Base-by-base conservation (phyloP, 2,329 filamentous ascomycete genomes). In the Alternaria burnsii region DNA sequence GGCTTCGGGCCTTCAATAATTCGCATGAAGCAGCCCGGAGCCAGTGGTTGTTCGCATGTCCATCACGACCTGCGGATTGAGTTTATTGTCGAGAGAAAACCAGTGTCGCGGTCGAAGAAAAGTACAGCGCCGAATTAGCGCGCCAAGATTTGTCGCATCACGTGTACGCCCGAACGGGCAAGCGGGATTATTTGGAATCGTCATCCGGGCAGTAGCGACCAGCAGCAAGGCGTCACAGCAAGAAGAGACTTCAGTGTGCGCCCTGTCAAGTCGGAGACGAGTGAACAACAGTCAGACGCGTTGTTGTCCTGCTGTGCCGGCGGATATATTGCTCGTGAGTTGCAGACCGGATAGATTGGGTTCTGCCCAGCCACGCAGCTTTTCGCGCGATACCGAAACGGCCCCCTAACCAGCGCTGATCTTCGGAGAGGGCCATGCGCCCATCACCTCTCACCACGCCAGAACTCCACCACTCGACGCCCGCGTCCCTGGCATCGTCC, bases 371-470 rank as follows among this genome's bases (percentile, higher is more conserved):
- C 63, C 67, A 68, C 63, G 59, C 60, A 63, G 59, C 59, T 63
- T 67, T 66, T 66, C 60, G 66, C 63, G 63, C 66, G 55, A 64
- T 66, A 67, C 62, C 61, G 66, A 67, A 65, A 66, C 63, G 58
- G 60, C 66, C 62, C 64, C 67, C 63, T 64, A 67, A 65, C 61
- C 52, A 57, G 56, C 58, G 62, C 61, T 59, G 66, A 70, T 70
- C 68, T 60, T 62, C 65, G 59, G 58, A 57, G 60, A 64, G 65
- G 46, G 65, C 60, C 61, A 65, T 65, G 63, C 66, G 61, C 65
- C 67, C 69, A 70, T 71, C 68, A 62, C 64, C 65, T 67, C 66
- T 66, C 68, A 71, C 68, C 59, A 65, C 70, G 65, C 59, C 59
- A 65, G 59, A 58, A 59, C 62, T 63, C 63, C 67, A 64, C 71